Percentiles rank a stretch among this genome's conserved stretches.
These are phyloP conservation scores for Ganoderma multipileum DNA, from an alignment of 1,284 basidiomycete species.

Conservation along the genomic window DNA sequence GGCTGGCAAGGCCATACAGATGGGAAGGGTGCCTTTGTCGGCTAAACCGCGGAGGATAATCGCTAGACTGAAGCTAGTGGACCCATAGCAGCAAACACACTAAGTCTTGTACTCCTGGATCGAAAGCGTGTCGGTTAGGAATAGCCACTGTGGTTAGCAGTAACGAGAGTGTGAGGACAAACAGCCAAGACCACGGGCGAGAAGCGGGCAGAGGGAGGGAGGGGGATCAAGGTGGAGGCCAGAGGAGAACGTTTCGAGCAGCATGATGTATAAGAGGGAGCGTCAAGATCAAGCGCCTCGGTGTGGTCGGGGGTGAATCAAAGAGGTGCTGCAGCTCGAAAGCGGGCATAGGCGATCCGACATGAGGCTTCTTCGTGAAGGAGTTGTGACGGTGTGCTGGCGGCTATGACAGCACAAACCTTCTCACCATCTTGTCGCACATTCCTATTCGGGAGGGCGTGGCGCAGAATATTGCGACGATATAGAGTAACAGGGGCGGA, in stretches of 20 bases:
- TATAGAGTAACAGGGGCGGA: constrained; percentile 8
- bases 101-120: background rate
- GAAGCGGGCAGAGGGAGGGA: background rate
- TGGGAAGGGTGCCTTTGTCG: background rate
- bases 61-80: background rate
- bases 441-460: constrained; percentile 17
- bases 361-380: constrained; percentile 27
- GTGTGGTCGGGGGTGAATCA: constrained; percentile 13
- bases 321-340: constrained; percentile 21
- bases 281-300: constrained; percentile 23
- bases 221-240: constrained; percentile 6
- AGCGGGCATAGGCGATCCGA: constrained; percentile 19
- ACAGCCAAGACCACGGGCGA: background rate
- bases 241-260: constrained; percentile 4
- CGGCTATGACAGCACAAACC: constrained; percentile 18
- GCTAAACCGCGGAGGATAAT: background rate
- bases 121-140: background rate
- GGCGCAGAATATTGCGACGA: constrained; percentile 17
- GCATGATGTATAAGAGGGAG: constrained; percentile 22
- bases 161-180: background rate
- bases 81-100: constrained; percentile 12
- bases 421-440: constrained; percentile 22
- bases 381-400: constrained; percentile 16
- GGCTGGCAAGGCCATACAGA: too few species aligned
- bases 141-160: background rate